A percentile compares a stretch with the other conserved stretches of the same genome.
Evolutionary conservation across 228 moss, liverwort and hornwort species (phyloP).

Genomic region (Sphagnum magellanicum): DNA sequence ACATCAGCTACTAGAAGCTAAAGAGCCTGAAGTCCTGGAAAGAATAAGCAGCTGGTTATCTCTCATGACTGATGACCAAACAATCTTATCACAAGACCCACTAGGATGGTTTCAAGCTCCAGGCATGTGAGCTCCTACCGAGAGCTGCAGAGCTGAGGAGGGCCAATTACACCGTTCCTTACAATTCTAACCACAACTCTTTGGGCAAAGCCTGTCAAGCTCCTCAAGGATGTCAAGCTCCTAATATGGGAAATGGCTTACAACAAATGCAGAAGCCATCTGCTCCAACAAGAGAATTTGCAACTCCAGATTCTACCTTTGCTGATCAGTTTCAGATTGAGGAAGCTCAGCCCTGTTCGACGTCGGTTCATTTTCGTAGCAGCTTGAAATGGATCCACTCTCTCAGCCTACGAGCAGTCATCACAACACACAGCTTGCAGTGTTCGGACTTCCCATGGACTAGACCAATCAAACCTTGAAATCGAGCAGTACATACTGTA

Average conservation of each 20-base stretch:
- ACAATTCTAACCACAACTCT: slow-evolving; percentile 17
- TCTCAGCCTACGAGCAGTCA: not conserved
- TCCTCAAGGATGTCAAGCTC: not conserved
- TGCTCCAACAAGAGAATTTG: not conserved
- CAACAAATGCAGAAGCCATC: slow-evolving; percentile 1
- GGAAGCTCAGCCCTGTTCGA: no score
- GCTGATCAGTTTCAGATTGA: no score
- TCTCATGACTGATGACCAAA: slow-evolving; percentile 2
- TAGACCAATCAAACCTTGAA: not conserved
- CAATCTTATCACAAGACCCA: slow-evolving; percentile 17
- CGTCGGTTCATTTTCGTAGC: no score
- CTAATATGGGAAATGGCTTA: not conserved
- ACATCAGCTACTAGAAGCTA: no score
- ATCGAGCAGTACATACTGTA: not conserved
- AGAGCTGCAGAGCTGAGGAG: slow-evolving; percentile 28
- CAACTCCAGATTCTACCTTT: not conserved
- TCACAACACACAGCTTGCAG: not conserved
- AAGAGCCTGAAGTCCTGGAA: no score
- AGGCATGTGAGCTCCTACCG: slow-evolving; percentile 39
- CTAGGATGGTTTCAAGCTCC: slow-evolving; percentile 42
- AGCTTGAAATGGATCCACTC: slow-evolving; percentile 4
- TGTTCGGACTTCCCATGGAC: not conserved
- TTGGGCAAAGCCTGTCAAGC: slow-evolving; percentile 17
- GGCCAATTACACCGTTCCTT: slow-evolving; percentile 27
- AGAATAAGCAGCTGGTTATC: slow-evolving; percentile 7